Base-by-base conservation (phyloP, 495 filamentous ascomycete species). In the Aspergillus heteromorphus region DNA sequence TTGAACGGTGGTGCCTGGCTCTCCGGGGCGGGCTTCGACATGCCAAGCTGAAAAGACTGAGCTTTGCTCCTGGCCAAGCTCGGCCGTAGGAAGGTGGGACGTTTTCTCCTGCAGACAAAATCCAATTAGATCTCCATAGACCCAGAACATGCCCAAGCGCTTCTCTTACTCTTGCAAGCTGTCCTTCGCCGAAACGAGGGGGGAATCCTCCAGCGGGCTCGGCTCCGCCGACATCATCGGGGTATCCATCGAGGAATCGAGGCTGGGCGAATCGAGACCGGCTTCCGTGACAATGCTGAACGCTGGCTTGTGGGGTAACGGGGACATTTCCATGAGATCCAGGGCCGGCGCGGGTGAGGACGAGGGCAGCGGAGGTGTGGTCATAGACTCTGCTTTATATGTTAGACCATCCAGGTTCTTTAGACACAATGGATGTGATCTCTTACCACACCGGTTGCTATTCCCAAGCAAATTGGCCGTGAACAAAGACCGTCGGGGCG, bases 271-370 rank as follows among this genome's bases (percentile, higher is more conserved):
- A 29, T 78, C 72, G 20, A 87, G 67, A 53, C 87, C 83, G 21
- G 89, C 69, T 55, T 86, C 77, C 5, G 75, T 73, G 11, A 70
- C 65, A 43, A 75, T 63, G 31, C 72, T 67, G 62, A 85, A 90
- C 9, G 88, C 78, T 19, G 81, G 78, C 73, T 97, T 98, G 69
- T 96, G 92, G 11, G 92, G 93, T 36, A 97, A 71, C 11, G 93
- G 93, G 18, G 92, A 96, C 72, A 96, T 86, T 60, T 97, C 95
- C 91, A 97, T 97, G 31, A 78, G 74, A 57, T 97, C 91, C 56
- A 82, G 75, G n/a, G 72, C 75, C n/a, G 79, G 74, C 13, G 78
- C 79, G 10, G 92, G 92, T 6, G 93, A 97, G 10, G 92, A 95
- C 2, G 84, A 81, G 38, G 86, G 87, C 16, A 92, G 76, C 10